Base-by-base conservation (phyloP, 805 yeast genomes). In the Lachancea cidri region DNA sequence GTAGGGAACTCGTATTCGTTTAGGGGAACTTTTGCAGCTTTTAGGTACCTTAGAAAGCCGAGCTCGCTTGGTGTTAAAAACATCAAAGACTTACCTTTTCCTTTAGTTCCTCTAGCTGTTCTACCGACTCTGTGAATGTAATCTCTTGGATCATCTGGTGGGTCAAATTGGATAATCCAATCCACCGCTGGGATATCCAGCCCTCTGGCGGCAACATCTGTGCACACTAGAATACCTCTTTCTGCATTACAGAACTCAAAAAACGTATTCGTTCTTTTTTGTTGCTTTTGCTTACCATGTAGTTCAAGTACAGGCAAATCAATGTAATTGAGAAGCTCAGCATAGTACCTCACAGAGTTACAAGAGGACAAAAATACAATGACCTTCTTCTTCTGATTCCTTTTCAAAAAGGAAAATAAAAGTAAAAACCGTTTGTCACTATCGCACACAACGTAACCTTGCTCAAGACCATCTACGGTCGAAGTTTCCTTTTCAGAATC, bases 91-190 rank as follows among this genome's bases (percentile, higher is more conserved):
- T 82, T 86, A 56, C 99, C 99, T 60, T 81, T 82, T 43, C 96
- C 98, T 36, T 76, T 60, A 9, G 83, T 77, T 50, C 95, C 95
- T 72, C 98, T 83, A 29, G 98, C 99, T 19, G 99, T 93, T 73
- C 99, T 83, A 52, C 99, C 99, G 29, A 93, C 98, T 67, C 99
- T 81, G 70, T 93, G 99, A 53, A 93, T 93, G 65, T 93, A 93
- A 68, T 93, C 98, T 70, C 98, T 81, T 67, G 98, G 98, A 69
- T 93, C 98, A 82, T 93, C 98, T 64, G 98, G 98, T 42, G 98
- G 98, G 65, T 93, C 99, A 60, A 87, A 93, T 72, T 93, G 98
- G 50, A 93, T 84, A 58, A 93, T 93, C 98, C 98, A 93, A 70
- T 94, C 98, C 41, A 93, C 98, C 20, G 94, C 83, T 40, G 99